Evolutionary conservation across 176 grass and related monocot species (phyloP), one percentile per base, ranked within the genome.

Genomic region (Chloris gayana): DNA sequence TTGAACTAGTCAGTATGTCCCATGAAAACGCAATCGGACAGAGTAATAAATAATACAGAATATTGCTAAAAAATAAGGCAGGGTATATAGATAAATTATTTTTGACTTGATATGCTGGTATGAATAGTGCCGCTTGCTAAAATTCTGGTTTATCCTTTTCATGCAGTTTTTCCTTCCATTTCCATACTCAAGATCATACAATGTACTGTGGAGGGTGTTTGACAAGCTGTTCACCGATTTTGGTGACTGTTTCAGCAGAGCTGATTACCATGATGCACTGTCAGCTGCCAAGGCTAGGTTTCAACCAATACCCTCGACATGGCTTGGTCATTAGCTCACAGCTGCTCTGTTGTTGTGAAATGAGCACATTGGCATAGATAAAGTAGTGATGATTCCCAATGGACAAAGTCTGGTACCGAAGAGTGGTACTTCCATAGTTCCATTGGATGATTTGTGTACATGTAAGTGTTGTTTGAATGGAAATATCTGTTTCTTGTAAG

Each of bases 171-270:
- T 98, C 74, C 92, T 98, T 81, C 96, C 96, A 37, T 98, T 89
- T 53, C 96, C 96, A 24, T 98, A 95, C 90, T 89, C 92, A 53
- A 88, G 92, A 67, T 93, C 96, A 1, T 93, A 91, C 67, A 87
- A 93, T 77, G 96, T 98, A 14, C 70, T 93, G 22, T 98, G 92
- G 90, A 93, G 90, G 79, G 92, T 95, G 82, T 98, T 85, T 57
- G 96, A 98, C 76, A 98, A 95, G 82, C 79, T 98, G 53, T 91
- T 98, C 73, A 98, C 96, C 0, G 96, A 98, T 78, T 98, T 98
- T 80, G 84, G 92, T 12, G 92, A 98, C 78, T 98, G 96, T 78
- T 89, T 98, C 46, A 93, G 26, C 33, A 47, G 47, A n/a, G 64
- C 49, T 21, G 90, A 95, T 69, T 98, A 98, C 68, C 86, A 83